phyloP scores from a whole-genome alignment of 108 stramenopile genomes.

The Schizochytrium sp. region DNA sequence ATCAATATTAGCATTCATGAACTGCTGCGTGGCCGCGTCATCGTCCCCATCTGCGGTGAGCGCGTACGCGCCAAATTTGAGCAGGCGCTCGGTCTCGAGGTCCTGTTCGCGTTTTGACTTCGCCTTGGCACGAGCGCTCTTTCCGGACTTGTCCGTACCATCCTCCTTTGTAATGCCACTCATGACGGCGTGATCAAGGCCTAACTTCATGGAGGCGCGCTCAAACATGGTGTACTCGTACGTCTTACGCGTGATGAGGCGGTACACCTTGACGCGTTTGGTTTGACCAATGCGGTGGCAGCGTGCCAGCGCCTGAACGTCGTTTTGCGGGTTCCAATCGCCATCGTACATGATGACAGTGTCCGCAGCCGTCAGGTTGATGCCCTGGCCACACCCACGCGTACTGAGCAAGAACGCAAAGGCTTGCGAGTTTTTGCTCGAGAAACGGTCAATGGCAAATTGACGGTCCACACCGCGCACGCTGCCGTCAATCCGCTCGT shows the following conservation, averaged over 20 bases:
- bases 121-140: neutral
- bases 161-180: slow-evolving; percentile 54
- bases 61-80: slow-evolving; percentile 53
- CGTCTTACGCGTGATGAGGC: slow-evolving; percentile 84
- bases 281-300: slow-evolving; percentile 99
- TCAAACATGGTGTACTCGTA: slow-evolving; percentile 99
- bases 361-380: slow-evolving; percentile 93
- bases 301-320: slow-evolving; percentile 80
- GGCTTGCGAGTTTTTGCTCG: slow-evolving; percentile 53
- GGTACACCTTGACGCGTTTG: slow-evolving; percentile 78
- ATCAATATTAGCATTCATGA: slow-evolving; percentile 47
- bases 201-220: slow-evolving; percentile 88
- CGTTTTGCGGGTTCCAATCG: slow-evolving; percentile 97
- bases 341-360: slow-evolving; percentile 87
- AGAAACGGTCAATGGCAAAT: slow-evolving; percentile 79
- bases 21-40: slow-evolving; percentile 36
- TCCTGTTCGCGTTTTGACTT: slow-evolving; percentile 12
- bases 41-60: slow-evolving; percentile 49
- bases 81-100: slow-evolving; percentile 49
- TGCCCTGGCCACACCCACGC: slow-evolving; percentile 84
- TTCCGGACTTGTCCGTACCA: neutral
- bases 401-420: slow-evolving; percentile 95
- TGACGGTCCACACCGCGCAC: slow-evolving; percentile 82
- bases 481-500: slow-evolving; percentile 87
- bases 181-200: slow-evolving; percentile 93